Evolutionary conservation across 2,329 filamentous ascomycete species (phyloP).

Genomic region (Colletotrichum siamense): DNA sequence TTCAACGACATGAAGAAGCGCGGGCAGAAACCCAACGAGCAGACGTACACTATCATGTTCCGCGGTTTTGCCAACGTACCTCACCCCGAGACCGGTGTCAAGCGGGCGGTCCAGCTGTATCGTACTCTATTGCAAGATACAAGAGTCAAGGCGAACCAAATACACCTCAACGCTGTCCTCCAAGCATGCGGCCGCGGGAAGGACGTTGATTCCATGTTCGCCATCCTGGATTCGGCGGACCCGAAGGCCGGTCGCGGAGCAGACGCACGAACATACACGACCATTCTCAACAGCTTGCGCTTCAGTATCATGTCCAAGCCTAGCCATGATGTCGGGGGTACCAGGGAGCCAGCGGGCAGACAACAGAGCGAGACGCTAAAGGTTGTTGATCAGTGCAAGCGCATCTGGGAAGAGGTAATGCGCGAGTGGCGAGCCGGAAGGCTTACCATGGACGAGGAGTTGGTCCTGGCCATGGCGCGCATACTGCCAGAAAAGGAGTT

Average conservation of each 20-base stretch:
- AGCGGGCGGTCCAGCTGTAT: conserved; percentile 78
- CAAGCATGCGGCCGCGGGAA: conserved; percentile 76
- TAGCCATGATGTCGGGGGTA: conserved; percentile 27
- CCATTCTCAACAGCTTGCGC: conserved; percentile 79
- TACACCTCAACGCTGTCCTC: conserved; percentile 89
- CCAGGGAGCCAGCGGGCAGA: background rate
- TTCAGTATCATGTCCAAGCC: conserved; percentile 42
- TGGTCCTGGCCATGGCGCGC: conserved; percentile 83
- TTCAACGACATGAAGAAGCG: conserved; percentile 99
- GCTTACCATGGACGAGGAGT: conserved; percentile 75
- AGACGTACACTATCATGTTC: conserved; percentile 86
- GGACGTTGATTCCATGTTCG: conserved; percentile 83
- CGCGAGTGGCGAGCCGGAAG: conserved; percentile 76
- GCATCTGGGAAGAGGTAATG: conserved; percentile 82
- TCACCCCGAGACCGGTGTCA: conserved; percentile 64
- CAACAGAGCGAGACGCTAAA: conserved; percentile 31
- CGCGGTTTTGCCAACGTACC: conserved; percentile 71
- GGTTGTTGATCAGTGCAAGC: conserved; percentile 69
- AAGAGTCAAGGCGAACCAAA: conserved; percentile 72
- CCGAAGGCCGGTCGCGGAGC: conserved; percentile 63
- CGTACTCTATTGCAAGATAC: conserved; percentile 69
- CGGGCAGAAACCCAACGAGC: conserved; percentile 76
- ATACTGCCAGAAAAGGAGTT: conserved; percentile 66
- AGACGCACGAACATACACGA: conserved; percentile 77
- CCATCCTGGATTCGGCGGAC: conserved; percentile 75